Percentiles rank a stretch among this genome's conserved stretches.
These are phyloP conservation scores for Achaetomiella virescens DNA, from an alignment of 495 filamentous ascomycete genomes.

Conservation along the genomic window DNA sequence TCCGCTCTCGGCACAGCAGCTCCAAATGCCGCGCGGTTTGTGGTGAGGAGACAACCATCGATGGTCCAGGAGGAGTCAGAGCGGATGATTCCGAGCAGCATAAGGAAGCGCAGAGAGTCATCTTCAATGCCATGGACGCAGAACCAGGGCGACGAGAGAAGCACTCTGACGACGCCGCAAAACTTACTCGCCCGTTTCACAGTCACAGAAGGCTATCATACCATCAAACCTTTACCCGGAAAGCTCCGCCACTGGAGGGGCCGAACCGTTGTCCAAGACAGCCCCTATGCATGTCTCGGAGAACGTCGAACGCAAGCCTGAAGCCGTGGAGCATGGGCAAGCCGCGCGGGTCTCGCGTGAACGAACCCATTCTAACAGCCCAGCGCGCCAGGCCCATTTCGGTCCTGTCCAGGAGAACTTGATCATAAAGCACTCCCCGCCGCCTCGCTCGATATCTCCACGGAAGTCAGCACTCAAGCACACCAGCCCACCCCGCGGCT, in stretches of 20 bases:
- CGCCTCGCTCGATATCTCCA: conserved; percentile 73
- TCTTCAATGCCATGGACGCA: conserved; percentile 27
- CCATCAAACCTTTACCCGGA: neutral
- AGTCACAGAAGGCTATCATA: neutral
- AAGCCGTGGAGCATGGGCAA: neutral
- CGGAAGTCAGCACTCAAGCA: conserved; percentile 82
- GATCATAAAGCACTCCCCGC: conserved; percentile 65
- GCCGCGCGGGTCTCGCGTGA: conserved; percentile 7
- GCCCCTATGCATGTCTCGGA: conserved; percentile 1
- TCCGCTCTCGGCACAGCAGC: neutral
- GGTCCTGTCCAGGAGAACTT: conserved; percentile 47
- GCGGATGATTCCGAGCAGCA: conserved; percentile 30
- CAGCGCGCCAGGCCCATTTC: conserved; percentile 66
- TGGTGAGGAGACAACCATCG: conserved; percentile 51
- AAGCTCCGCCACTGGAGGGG: neutral
- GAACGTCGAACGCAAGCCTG: neutral
- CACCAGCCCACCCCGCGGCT: conserved; percentile 45
- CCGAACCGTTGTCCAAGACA: neutral
- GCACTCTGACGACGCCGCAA: conserved; percentile 2
- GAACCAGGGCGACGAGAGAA: conserved; percentile 29
- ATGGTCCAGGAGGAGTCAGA: conserved; percentile 57
- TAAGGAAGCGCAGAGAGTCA: conserved; percentile 11
- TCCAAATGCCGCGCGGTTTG: conserved; percentile 6
- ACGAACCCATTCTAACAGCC: conserved; percentile 32
- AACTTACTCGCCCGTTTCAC: neutral